Conservation (phyloP, 176 grass and related monocot genomes). For the Musa schizocarpa region DNA sequence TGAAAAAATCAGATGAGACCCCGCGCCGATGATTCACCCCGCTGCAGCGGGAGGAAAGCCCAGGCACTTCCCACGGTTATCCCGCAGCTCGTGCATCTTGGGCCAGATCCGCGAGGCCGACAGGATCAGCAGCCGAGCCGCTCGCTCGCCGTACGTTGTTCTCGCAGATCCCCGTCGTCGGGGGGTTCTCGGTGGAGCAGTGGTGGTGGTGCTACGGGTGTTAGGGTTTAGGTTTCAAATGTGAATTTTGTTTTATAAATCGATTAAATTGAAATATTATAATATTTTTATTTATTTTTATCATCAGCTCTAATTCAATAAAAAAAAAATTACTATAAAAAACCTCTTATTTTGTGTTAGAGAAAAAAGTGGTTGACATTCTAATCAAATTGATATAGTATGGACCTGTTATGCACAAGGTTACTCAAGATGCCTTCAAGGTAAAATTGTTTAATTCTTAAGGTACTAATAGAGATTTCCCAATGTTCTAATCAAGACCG, state of each 20-base stretch:
- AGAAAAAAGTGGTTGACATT: no score
- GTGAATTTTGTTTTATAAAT: no score
- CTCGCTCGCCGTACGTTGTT: background rate
- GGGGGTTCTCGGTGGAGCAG: background rate
- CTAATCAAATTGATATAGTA: rapidly evolving
- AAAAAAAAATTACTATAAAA: no score
- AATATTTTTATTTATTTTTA: no score
- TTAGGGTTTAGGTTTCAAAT: no score
- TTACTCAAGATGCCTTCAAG: rapidly evolving
- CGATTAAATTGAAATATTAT: no score
- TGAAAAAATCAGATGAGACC: constrained; percentile 16
- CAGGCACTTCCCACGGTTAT: background rate
- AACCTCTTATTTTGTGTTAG: no score
- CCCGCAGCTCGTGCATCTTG: background rate
- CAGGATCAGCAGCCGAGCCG: constrained; percentile 19
- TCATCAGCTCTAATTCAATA: no score
- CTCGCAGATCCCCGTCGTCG: background rate
- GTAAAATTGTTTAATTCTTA: no score
- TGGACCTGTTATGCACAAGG: rapidly evolving
- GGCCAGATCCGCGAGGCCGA: constrained; percentile 27
- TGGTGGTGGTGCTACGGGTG: background rate
- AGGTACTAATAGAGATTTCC: no score
- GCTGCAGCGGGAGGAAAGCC: background rate
- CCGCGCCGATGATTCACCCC: constrained; percentile 6
- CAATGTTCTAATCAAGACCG: rapidly evolving